Base-by-base conservation (phyloP, 768 basidiomycete genomes). In the Udeniomyces megalosporus region DNA sequence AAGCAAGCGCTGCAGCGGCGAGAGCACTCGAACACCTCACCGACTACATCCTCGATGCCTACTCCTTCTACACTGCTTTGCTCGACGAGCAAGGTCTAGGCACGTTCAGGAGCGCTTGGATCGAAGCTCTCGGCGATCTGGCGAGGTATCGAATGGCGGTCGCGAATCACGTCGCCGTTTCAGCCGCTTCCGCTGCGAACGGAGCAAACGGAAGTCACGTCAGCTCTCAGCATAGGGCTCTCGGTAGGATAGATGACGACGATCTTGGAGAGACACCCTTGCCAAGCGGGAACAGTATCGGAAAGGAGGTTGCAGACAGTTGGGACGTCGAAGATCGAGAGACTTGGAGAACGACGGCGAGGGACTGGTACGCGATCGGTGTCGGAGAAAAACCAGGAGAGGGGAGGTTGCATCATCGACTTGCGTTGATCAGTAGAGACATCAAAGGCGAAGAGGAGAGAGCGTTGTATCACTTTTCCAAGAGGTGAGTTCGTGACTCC, bases 51-150 rank as follows among this genome's bases (percentile, higher is more conserved):
- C 89, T 91, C 68, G 95, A 89, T 67, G 86, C 93, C 0, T 99
- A 97, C 75, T 83, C 83, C 0, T 93, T 92, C 69, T 97, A 97
- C 75, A 85, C 90, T 0, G 82, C 84, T 44, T 79, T 97, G 2
- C 77, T 90, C 54, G 93, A 96, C 69, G 86, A 95, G 70, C 81
- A 80, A 10, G 78, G 77, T 1, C 79, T 97, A 49, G 74, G 72
- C 1, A 72, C 75, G 7, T 95, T 89, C 77, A 82, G 84, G 62
- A 76, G 80, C 2, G 83, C 84, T 20, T 99, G 95, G 95, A 81
- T 97, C 56, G 95, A 99, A 72, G 89, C 92, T 3, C 82, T 99
- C 17, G 95, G 95, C 26, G 95, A 99, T 74, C 79, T 99, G 32
- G 90, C 95, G 0, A 79, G 92, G 38, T 97, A 96, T 72, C 81